Conservation (phyloP, 352 stramenopile genomes). For the Blastocystis sp. region DNA sequence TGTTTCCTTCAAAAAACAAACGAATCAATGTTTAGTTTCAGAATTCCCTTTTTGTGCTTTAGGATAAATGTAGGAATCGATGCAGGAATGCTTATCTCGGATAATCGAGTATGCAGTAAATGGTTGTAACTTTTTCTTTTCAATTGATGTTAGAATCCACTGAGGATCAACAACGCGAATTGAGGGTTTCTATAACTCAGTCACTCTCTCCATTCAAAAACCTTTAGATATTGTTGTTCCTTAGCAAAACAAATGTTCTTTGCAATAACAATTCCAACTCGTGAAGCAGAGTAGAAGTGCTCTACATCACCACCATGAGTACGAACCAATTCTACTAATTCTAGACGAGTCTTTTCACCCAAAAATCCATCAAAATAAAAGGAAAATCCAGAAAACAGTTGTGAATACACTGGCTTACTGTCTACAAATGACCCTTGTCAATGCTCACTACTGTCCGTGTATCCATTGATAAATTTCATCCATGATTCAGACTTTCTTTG, state of each 20-base stretch:
- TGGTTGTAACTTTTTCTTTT: constrained; percentile 25
- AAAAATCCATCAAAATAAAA: constrained; percentile 49
- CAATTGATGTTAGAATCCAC: constrained; percentile 18
- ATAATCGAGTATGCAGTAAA: constrained; percentile 10
- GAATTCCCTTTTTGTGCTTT: background rate
- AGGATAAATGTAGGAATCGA: background rate
- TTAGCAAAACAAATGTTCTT: constrained; percentile 33
- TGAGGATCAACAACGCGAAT: background rate
- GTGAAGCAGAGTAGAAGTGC: constrained; percentile 10
- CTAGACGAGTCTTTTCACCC: constrained; percentile 5
- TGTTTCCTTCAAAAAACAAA: background rate
- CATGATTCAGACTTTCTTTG: background rate
- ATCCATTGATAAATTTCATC: too few species aligned
- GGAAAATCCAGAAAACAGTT: background rate
- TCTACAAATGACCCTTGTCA: too few species aligned
- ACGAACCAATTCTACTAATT: constrained; percentile 32
- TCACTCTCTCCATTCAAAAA: background rate
- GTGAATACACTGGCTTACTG: background rate
- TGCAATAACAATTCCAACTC: background rate
- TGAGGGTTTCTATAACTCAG: background rate
- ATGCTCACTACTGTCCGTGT: too few species aligned
- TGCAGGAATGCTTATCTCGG: background rate
- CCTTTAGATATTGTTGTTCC: background rate
- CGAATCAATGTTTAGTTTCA: background rate
- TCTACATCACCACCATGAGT: constrained; percentile 20